These are phyloP conservation scores for Phytophthora idaei DNA, from an alignment of 352 stramenopile species.

Conservation along the genomic window DNA sequence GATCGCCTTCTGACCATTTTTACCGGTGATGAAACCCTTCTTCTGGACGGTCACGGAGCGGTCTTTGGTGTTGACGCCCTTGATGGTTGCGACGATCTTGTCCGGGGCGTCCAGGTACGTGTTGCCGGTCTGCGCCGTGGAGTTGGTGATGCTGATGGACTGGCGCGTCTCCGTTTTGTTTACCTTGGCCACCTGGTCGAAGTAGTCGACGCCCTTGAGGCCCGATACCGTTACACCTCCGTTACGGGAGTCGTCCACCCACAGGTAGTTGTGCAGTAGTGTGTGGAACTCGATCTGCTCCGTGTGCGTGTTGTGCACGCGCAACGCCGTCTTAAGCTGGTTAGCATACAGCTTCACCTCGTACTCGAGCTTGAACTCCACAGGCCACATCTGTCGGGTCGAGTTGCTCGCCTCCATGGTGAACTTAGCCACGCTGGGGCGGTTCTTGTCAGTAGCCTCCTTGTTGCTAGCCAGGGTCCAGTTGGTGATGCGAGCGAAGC, in stretches of 20 bases:
- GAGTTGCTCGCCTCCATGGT: conserved; percentile 37
- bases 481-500: conserved; percentile 78
- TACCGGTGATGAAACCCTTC: conserved; percentile 47
- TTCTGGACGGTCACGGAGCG: conserved; percentile 75
- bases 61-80: conserved; percentile 42
- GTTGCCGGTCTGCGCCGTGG: conserved; percentile 74
- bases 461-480: conserved; percentile 33
- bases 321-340: conserved; percentile 73
- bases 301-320: conserved; percentile 86
- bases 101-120: conserved; percentile 80
- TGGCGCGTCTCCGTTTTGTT: conserved; percentile 67
- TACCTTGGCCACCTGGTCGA: conserved; percentile 85
- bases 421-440: conserved; percentile 40
- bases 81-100: conserved; percentile 60
- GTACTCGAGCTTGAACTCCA: conserved; percentile 74
- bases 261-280: conserved; percentile 95
- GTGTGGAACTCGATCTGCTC: conserved; percentile 91
- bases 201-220: conserved; percentile 83
- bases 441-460: conserved; percentile 20
- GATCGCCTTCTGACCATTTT: conserved; percentile 17
- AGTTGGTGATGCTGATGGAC: conserved; percentile 46
- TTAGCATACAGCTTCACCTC: conserved; percentile 65
- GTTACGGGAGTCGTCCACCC: conserved; percentile 77
- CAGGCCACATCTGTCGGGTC: conserved; percentile 46
- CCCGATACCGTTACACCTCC: conserved; percentile 69